Conservation (phyloP, 306 rosid genomes). For the Potentilla sterilis region DNA sequence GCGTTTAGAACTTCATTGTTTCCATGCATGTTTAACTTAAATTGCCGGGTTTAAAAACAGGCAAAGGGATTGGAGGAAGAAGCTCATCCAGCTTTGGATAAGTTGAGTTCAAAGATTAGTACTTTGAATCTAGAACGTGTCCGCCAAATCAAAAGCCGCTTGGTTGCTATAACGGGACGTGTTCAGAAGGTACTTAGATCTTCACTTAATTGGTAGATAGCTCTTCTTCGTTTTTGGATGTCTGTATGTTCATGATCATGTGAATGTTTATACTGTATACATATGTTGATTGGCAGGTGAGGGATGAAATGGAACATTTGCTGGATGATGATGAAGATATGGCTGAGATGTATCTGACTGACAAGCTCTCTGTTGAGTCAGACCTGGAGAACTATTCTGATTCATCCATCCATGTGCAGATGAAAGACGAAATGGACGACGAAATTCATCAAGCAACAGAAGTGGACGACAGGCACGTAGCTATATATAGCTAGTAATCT, state of each 20-base stretch:
- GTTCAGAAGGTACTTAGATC: slow-evolving; percentile 63
- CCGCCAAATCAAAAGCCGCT: slow-evolving; percentile 92
- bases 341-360: slow-evolving; percentile 97
- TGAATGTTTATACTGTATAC: too few species aligned
- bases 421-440: not conserved
- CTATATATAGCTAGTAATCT: too few species aligned
- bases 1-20: too few species aligned
- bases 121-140: slow-evolving; percentile 93
- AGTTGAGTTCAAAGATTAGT: slow-evolving; percentile 88
- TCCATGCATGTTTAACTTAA: too few species aligned
- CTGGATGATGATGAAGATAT: slow-evolving; percentile 90
- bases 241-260: too few species aligned
- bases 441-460: not conserved
- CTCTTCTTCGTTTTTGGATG: not conserved
- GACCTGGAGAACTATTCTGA: too few species aligned
- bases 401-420: too few species aligned
- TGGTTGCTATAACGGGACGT: slow-evolving; percentile 91
- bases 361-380: slow-evolving; percentile 40
- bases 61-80: slow-evolving; percentile 83
- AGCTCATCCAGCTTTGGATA: slow-evolving; percentile 94
- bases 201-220: too few species aligned
- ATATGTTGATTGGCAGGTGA: slow-evolving; percentile 40
- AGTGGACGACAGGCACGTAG: not conserved
- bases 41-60: slow-evolving; percentile 21
- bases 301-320: slow-evolving; percentile 93